Evolutionary conservation across 2,329 filamentous ascomycete species (phyloP), one percentile per base, ranked within the genome.

Genomic region (Sporothrix dimorphospora): DNA sequence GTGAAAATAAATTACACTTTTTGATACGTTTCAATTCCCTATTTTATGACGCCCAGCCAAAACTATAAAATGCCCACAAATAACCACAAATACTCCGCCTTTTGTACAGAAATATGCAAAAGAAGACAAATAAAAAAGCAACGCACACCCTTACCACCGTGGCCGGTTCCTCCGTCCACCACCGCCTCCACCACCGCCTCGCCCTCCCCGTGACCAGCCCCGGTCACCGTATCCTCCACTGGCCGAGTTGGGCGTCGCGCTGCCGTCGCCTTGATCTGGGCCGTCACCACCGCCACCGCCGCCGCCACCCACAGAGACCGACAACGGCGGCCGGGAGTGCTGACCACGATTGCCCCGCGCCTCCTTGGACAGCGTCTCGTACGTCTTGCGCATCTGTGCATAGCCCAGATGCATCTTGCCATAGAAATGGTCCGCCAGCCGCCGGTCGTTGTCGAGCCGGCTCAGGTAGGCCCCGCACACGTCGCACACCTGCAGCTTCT

Each of bases 391-490:
- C 96, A 99, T 99, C 83, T 97, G 93, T 19, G 96, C 96, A 80
- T 98, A 99, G 0, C 96, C 96, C 72, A 99, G 84, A 79, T 99
- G 96, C 96, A 99, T 99, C 86, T 99, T 99, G 27, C 96, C 96
- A 81, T 98, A 98, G 80, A 99, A 99, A 81, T 99, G 96, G 80
- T 99, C 96, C 24, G 96, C 96, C 79, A 99, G 81, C 40, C 96
- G 88, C 47, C 96, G 89, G 81, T 99, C 96, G 79, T 99, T 99
- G 80, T 99, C 96, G 42, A 99, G 87, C 27, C 96, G 85, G 74
- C 91, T 94, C 49, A 99, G 87, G 80, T 98, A 99, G 6, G 96
- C 96, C 74, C 96, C 96, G 81, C 96, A 99, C 0, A 98, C 96
- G 82, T 99, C 96, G 86, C 96, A 99, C 63, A 99, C 96, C 81